Conservation (phyloP, 78 protist genomes). For the Tieghemostelium lacteum region DNA sequence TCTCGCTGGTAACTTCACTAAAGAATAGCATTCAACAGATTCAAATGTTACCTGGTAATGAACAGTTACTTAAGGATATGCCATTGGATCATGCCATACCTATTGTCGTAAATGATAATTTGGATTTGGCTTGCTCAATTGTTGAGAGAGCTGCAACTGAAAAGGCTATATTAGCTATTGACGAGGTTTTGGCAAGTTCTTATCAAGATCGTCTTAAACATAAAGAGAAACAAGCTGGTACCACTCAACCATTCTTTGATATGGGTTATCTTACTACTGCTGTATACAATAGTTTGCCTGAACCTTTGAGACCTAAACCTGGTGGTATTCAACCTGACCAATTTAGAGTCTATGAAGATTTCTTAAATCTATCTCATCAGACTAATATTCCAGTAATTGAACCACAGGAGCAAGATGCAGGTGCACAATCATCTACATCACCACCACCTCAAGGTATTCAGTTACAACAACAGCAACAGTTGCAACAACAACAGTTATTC, state of each 20-base stretch:
- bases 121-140: slow-evolving; percentile 91
- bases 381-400: slow-evolving; percentile 5
- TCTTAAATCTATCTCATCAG: slow-evolving; percentile 76
- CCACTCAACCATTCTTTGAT: slow-evolving; percentile 80
- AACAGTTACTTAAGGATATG: slow-evolving; percentile 27
- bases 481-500: slow-evolving; percentile 15
- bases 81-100: slow-evolving; percentile 84
- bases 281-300: slow-evolving; percentile 87
- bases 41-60: neutral
- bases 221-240: slow-evolving; percentile 56
- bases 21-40: slow-evolving; percentile 29
- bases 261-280: slow-evolving; percentile 39
- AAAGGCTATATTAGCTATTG: slow-evolving; percentile 87
- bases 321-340: slow-evolving; percentile 88
- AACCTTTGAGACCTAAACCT: slow-evolving; percentile 86
- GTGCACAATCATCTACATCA: neutral
- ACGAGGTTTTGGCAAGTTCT: slow-evolving; percentile 84
- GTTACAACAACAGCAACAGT: slow-evolving; percentile 9
- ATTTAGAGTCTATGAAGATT: slow-evolving; percentile 93
- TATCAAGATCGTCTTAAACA: slow-evolving; percentile 68
- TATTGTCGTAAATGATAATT: slow-evolving; percentile 85
- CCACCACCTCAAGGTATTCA: neutral
- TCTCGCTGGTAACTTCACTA: slow-evolving; percentile 71
- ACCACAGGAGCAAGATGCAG: neutral
- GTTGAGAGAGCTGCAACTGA: slow-evolving; percentile 94